Percentiles rank a stretch among this genome's conserved stretches.
These are phyloP conservation scores for Eruca vesicaria DNA, from an alignment of 441 rosid species.

Conservation along the genomic window DNA sequence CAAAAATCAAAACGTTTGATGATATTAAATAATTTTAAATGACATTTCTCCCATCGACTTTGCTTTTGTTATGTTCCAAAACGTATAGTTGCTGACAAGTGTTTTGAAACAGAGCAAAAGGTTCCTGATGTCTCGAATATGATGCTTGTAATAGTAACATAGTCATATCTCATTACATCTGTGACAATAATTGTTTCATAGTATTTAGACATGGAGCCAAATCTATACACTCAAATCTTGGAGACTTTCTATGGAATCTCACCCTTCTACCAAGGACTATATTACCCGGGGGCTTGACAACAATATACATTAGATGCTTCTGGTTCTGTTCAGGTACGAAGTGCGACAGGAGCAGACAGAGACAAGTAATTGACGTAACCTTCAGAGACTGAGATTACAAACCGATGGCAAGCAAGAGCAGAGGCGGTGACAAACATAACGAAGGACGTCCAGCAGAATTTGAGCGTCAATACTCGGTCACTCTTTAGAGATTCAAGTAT, in stretches of 20 bases:
- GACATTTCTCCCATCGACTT: background rate
- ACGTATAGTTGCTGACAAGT: too few relatives aligned
- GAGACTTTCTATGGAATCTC: constrained; percentile 10
- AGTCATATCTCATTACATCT: background rate
- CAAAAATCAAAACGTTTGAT: background rate
- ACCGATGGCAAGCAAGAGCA: constrained; percentile 64
- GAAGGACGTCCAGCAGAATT: constrained; percentile 61
- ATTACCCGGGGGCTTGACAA: background rate
- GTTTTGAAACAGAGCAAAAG: background rate
- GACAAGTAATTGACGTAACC: constrained; percentile 43
- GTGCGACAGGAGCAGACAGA: constrained; percentile 50
- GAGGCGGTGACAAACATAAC: constrained; percentile 46
- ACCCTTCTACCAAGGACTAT: background rate
- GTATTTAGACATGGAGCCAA: constrained; percentile 5
- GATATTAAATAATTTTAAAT: background rate
- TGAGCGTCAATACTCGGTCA: constrained; percentile 61
- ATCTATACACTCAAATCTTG: constrained; percentile 8
- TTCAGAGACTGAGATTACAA: constrained; percentile 56
- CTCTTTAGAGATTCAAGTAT: constrained; percentile 51
- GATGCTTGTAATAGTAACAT: constrained; percentile 1
- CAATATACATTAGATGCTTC: constrained; percentile 17
- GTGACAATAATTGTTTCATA: background rate
- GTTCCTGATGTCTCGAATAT: background rate
- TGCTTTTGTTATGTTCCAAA: background rate
- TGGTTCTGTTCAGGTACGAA: constrained; percentile 42